Base-by-base conservation (phyloP, 2,329 filamentous ascomycete genomes). In the Rugonectria rugulosa region DNA sequence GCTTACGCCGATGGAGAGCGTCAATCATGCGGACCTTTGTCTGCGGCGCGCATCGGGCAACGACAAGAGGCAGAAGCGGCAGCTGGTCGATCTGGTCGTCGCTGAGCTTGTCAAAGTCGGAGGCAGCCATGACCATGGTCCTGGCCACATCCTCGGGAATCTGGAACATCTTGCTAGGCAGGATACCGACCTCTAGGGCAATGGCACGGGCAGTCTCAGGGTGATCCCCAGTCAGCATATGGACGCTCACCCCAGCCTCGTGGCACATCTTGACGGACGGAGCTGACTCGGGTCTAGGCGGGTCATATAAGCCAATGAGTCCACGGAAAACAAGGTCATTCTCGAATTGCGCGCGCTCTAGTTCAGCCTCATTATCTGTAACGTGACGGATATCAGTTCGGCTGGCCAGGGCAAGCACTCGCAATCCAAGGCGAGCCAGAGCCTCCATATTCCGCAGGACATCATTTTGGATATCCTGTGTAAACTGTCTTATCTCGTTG, bases 21-120 rank as follows among this genome's bases (percentile, higher is more conserved):
- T 89, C 87, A 51, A 91, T 89, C 88, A 91, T 91, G 46, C 88
- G 82, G 5, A 89, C 88, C 69, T 91, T 91, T 9, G 88, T 91
- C 46, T 84, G 81, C 0, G 88, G 88, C 2, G 87, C 85, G 65
- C 88, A 90, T 3, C 88, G 81, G 27, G 88, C 88, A 47, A 90
- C 85, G 6, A 90, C 88, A 1, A 90, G 75, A 1, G 88, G 88
- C 5, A 90, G 72, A 2, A 86, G 79, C 0, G 85, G 84, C 2
- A 90, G 79, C 0, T 73, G 65, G 53, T 90, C 88, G 21, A 90
- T 85, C 62, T 90, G 77, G 0, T 82, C 79, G 23, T 89, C 86
- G 0, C 79, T 79, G 14, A 90, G 75, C 80, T 72, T 84, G 65
- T 90, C 88, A 59, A 91, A 90, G 59, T 89, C 81, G n/a, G 79